Conservation (phyloP, 2,329 filamentous ascomycete species). For the Geosmithia putterillii region DNA sequence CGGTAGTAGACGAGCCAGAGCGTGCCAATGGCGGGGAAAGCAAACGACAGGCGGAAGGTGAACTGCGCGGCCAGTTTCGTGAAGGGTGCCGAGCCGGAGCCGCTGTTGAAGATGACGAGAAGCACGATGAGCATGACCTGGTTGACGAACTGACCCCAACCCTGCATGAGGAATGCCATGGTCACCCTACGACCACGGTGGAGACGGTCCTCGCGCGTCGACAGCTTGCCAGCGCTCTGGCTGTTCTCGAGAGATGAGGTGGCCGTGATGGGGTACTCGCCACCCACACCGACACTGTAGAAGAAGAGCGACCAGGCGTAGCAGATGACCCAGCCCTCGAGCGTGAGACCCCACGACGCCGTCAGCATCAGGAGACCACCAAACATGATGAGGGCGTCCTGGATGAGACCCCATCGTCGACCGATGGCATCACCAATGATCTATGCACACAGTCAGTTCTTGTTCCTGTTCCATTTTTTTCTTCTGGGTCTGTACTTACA, state of each 20-base stretch:
- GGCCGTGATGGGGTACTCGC: constrained; percentile 94
- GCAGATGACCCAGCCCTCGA: constrained; percentile 94
- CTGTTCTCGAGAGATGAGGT: constrained; percentile 91
- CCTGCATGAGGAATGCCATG: constrained; percentile 94
- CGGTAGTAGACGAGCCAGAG: constrained; percentile 95
- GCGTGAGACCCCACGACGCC: constrained; percentile 73
- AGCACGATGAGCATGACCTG: constrained; percentile 80
- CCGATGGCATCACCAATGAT: constrained; percentile 63
- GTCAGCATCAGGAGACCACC: constrained; percentile 85
- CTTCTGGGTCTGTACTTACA: no score
- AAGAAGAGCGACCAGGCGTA: constrained; percentile 94
- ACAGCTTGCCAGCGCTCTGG: constrained; percentile 73
- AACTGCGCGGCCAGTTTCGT: constrained; percentile 67
- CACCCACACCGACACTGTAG: constrained; percentile 52
- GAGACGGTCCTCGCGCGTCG: constrained; percentile 82
- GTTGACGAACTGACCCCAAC: constrained; percentile 94
- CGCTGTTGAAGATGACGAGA: constrained; percentile 79
- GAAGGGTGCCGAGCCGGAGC: constrained; percentile 63
- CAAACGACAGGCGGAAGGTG: constrained; percentile 87
- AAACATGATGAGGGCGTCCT: constrained; percentile 91
- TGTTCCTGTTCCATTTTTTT: no score
- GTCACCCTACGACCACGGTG: constrained; percentile 95
- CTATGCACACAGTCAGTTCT: constrained; percentile 12
- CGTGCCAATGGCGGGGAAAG: constrained; percentile 79
- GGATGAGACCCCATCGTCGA: constrained; percentile 88